Evolutionary conservation across 148 eudicot species (phyloP).

Genomic region (Rhododendron molle): DNA sequence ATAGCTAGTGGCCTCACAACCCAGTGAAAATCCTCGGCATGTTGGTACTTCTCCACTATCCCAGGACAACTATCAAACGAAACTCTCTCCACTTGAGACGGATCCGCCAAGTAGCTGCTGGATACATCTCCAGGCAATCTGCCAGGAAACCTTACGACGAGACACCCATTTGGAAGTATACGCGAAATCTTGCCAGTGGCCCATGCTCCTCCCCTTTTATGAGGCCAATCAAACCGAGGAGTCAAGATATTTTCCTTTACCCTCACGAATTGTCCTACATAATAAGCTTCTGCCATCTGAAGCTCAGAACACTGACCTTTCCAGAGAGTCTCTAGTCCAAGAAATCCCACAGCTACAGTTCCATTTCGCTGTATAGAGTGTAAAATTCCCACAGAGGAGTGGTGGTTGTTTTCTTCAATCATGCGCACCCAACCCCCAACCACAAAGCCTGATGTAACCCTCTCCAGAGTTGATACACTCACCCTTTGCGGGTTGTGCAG

Average conservation of each 20-base stretch:
- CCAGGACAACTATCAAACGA: constrained; percentile 63
- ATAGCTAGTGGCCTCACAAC: constrained; percentile 66
- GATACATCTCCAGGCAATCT: constrained; percentile 35
- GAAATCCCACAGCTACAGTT: constrained; percentile 47
- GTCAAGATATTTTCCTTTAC: constrained; percentile 42
- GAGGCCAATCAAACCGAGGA: constrained; percentile 83
- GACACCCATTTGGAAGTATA: constrained; percentile 77
- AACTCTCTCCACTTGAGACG: constrained; percentile 67
- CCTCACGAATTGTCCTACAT: constrained; percentile 64
- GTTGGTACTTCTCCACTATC: constrained; percentile 66
- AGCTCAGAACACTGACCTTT: constrained; percentile 58
- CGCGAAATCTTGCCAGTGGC: constrained; percentile 67
- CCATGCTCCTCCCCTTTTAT: constrained; percentile 50
- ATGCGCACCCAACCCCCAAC: constrained; percentile 84
- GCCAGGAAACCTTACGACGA: constrained; percentile 65
- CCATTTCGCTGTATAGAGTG: constrained; percentile 71
- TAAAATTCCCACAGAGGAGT: constrained; percentile 66
- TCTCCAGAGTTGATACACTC: constrained; percentile 48
- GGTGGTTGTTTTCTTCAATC: constrained; percentile 38
- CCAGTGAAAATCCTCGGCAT: constrained; percentile 86
- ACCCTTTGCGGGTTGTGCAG: constrained; percentile 62
- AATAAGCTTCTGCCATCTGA: constrained; percentile 48
- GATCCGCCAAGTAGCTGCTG: constrained; percentile 56
- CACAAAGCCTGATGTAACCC: constrained; percentile 69
- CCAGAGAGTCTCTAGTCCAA: constrained; percentile 77